These are phyloP conservation scores for Rhodotorula graminis DNA, from an alignment of 768 basidiomycete species.

Conservation along the genomic window DNA sequence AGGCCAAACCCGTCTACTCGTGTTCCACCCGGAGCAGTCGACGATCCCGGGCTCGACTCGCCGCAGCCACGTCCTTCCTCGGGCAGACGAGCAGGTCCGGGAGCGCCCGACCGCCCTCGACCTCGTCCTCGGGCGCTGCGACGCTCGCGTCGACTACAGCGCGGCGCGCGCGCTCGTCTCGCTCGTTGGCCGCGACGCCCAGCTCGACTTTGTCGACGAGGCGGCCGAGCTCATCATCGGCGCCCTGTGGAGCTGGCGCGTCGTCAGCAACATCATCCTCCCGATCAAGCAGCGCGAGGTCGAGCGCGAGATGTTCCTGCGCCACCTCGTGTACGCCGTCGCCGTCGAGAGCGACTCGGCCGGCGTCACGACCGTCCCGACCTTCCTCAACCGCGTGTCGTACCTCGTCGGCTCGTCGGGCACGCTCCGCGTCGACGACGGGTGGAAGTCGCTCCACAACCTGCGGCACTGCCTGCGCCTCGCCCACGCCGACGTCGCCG, in stretches of 20 bases:
- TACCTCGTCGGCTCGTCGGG: constrained; percentile 70
- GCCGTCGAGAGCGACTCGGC: constrained; percentile 15
- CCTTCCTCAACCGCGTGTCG: constrained; percentile 78
- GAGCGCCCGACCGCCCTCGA: constrained; percentile 19
- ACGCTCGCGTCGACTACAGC: constrained; percentile 1
- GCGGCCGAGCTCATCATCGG: constrained; percentile 41
- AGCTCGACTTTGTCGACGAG: constrained; percentile 37
- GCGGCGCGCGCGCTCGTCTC: neutral
- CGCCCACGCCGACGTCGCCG: constrained; percentile 44
- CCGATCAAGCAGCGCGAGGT: constrained; percentile 5
- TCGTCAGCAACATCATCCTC: constrained; percentile 18
- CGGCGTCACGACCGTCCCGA: constrained; percentile 54
- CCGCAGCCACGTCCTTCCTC: constrained; percentile 5
- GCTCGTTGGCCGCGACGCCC: constrained; percentile 14
- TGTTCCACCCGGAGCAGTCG: constrained; percentile 15
- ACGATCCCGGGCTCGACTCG: neutral
- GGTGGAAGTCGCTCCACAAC: constrained; percentile 73
- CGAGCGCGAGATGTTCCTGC: neutral
- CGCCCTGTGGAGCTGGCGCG: constrained; percentile 36
- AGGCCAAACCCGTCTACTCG: constrained; percentile 6
- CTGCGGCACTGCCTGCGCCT: constrained; percentile 63
- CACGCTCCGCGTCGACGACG: constrained; percentile 64
- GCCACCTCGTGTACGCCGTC: constrained; percentile 24
- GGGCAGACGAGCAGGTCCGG: neutral
- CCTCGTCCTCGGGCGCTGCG: constrained; percentile 6